Conservation (phyloP, 2,329 filamentous ascomycete genomes). For the Microcera coccophila region DNA sequence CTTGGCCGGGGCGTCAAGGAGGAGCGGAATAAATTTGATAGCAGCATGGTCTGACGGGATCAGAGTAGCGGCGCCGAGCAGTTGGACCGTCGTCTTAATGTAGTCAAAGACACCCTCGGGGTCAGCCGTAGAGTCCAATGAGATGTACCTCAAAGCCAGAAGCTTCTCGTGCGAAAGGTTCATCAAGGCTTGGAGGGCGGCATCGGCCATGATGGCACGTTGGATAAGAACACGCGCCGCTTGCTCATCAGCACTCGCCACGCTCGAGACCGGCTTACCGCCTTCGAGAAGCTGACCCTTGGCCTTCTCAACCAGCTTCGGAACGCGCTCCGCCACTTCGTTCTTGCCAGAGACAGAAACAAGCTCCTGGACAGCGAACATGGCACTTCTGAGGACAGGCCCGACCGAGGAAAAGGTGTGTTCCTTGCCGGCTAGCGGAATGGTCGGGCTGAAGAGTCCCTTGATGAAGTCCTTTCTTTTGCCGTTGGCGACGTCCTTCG, state of each 20-base stretch:
- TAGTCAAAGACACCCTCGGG: constrained; percentile 9
- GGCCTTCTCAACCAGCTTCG: constrained; percentile 5
- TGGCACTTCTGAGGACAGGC: constrained; percentile 5
- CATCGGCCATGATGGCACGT: constrained; percentile 14
- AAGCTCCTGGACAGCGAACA: constrained; percentile 5
- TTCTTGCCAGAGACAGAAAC: constrained; percentile 4
- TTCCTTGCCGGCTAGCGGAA: constrained; percentile 10
- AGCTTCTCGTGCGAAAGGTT: constrained; percentile 6
- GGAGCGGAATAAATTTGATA: background rate
- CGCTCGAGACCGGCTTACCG: no score
- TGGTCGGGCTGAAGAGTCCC: constrained; percentile 14
- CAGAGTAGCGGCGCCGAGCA: background rate
- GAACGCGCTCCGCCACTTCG: background rate
- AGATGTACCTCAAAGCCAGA: constrained; percentile 2
- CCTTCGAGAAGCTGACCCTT: no score
- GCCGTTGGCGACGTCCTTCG: background rate
- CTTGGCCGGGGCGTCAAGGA: background rate
- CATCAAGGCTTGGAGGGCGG: constrained; percentile 13
- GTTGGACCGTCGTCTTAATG: constrained; percentile 3
- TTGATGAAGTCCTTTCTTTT: constrained; percentile 7
- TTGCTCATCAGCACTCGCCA: constrained; percentile 12
- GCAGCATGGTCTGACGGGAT: background rate
- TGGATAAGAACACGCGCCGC: constrained; percentile 10
- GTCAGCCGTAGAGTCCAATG: background rate
- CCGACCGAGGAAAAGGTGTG: constrained; percentile 13